These are phyloP conservation scores for Stevia rebaudiana DNA, from an alignment of 140 eudicot species.

Conservation along the genomic window DNA sequence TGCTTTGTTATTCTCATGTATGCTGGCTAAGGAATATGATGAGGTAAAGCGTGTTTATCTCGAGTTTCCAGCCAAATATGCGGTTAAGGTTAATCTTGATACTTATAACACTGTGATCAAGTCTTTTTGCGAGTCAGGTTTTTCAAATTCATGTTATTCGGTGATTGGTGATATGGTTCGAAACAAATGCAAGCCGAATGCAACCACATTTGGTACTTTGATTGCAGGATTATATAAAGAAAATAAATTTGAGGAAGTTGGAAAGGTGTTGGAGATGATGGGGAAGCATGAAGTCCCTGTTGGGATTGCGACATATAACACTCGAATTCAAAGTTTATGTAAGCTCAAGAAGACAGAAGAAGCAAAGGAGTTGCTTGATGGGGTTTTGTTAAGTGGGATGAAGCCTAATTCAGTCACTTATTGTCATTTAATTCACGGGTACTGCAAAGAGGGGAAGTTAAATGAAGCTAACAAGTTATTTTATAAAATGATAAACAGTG, in stretches of 20 bases:
- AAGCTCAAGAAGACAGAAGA: constrained; percentile 61
- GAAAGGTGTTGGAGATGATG: constrained; percentile 74
- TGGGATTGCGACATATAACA: constrained; percentile 55
- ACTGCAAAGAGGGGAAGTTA: constrained; percentile 59
- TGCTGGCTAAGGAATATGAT: constrained; percentile 36
- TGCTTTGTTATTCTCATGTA: constrained; percentile 34
- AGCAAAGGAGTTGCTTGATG: constrained; percentile 76
- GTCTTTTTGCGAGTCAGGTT: constrained; percentile 60
- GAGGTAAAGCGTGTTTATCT: constrained; percentile 37
- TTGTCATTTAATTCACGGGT: constrained; percentile 66
- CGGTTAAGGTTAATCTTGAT: constrained; percentile 53
- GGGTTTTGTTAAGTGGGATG: constrained; percentile 47
- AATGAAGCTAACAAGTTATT: constrained; percentile 63
- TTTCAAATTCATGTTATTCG: constrained; percentile 53
- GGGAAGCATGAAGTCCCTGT: constrained; percentile 28
- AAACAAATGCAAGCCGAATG: constrained; percentile 55
- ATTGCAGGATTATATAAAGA: constrained; percentile 83
- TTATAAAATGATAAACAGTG: constrained; percentile 43
- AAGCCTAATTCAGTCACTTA: constrained; percentile 67
- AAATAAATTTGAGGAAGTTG: constrained; percentile 70
- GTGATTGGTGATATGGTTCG: constrained; percentile 77
- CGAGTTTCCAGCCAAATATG: constrained; percentile 42
- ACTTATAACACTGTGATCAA: constrained; percentile 67
- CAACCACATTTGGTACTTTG: constrained; percentile 43
- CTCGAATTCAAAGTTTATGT: constrained; percentile 80